These are phyloP conservation scores for Neofusicoccum cordaticola DNA, from an alignment of 2,329 filamentous ascomycete genomes.

Conservation along the genomic window DNA sequence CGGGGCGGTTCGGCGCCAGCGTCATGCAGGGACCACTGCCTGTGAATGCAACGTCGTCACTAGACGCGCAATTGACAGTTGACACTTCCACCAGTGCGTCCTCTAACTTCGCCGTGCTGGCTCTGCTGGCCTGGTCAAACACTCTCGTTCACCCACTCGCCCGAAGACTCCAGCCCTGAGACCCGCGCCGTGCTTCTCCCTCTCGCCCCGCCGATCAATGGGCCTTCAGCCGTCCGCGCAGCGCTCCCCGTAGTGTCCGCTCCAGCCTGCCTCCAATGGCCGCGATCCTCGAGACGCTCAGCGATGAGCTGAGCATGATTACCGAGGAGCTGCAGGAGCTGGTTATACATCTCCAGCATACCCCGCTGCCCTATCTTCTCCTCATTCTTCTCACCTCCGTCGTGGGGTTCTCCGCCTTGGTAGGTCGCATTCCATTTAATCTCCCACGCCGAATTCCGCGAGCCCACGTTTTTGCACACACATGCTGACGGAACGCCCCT, in stretches of 20 bases:
- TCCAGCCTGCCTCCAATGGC: background rate
- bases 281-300: constrained; percentile 1
- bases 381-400: constrained; percentile 4
- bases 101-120: background rate
- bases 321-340: background rate
- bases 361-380: constrained; percentile 15
- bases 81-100: background rate
- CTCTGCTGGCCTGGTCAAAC: background rate
- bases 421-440: constrained; percentile 7
- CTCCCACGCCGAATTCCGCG: constrained; percentile 3
- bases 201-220: constrained; percentile 13
- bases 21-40: constrained; percentile 11
- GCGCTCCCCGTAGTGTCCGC: constrained; percentile 8
- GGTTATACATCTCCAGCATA: constrained; percentile 7
- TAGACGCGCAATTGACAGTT: constrained; percentile 12
- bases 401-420: constrained; percentile 15
- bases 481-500: background rate
- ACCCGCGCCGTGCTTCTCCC: background rate
- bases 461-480: background rate
- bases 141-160: background rate
- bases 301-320: background rate
- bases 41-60: constrained; percentile 14
- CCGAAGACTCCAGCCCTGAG: background rate
- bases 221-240: background rate
- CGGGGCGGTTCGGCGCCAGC: background rate